These are phyloP conservation scores for Kwoniella newhampshirensis DNA, from an alignment of 768 basidiomycete species.

Conservation along the genomic window DNA sequence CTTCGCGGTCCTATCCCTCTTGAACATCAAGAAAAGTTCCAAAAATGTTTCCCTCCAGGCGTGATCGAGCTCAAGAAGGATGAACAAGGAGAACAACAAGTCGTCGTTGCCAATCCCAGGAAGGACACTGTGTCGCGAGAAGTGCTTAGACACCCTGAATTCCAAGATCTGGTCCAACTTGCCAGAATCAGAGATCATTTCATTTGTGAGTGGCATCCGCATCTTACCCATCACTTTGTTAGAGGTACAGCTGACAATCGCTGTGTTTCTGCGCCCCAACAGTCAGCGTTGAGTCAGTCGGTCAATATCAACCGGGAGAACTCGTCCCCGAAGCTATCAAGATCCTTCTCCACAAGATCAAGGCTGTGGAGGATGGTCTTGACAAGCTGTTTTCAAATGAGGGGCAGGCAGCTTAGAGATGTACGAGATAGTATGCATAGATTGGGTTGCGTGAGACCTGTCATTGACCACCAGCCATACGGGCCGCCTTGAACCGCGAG, in stretches of 20 bases:
- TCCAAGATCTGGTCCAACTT: conserved; percentile 76
- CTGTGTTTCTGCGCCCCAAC: conserved; percentile 1
- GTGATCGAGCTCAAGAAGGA: conserved; percentile 54
- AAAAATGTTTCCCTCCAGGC: conserved; percentile 76
- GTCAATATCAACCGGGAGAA: conserved; percentile 79
- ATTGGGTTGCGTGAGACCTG: conserved; percentile 5
- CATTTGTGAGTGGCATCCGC: conserved; percentile 65
- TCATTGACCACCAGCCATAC: conserved; percentile 21
- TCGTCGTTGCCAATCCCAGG: conserved; percentile 62
- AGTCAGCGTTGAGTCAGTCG: conserved; percentile 90
- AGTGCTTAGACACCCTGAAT: conserved; percentile 87
- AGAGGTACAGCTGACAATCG: background rate
- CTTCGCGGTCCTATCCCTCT: conserved; percentile 73
- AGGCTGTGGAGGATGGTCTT: conserved; percentile 44
- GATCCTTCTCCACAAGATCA: conserved; percentile 79
- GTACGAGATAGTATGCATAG: background rate
- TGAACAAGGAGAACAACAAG: conserved; percentile 57
- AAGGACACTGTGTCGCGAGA: conserved; percentile 89
- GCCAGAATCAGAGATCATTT: conserved; percentile 87
- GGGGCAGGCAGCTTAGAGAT: conserved; percentile 8
- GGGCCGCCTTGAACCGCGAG: conserved; percentile 39
- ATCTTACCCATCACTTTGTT: background rate
- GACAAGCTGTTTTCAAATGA: conserved; percentile 39
- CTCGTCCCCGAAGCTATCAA: conserved; percentile 75
- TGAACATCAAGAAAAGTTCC: conserved; percentile 75